Base-by-base conservation (phyloP, 352 stramenopile genomes). In the Albugo candida region DNA sequence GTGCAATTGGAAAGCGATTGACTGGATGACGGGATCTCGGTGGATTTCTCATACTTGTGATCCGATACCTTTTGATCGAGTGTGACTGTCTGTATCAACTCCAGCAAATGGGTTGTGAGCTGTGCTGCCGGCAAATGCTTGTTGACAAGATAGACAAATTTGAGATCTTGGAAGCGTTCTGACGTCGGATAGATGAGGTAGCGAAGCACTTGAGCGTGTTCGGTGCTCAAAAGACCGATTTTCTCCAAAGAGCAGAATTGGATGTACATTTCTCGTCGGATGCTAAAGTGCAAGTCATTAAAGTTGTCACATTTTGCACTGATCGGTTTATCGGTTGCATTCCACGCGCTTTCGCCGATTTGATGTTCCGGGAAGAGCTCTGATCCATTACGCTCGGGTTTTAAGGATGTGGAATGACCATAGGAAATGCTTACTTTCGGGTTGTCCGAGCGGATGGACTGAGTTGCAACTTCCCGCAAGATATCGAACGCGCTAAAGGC, bases 121-220 rank as follows among this genome's bases (percentile, higher is more conserved):
- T 83, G 70, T 13, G 71, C 64, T 14, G 71, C 69, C 47, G 74
- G 63, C 37, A 81, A 52, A 38, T 87, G 72, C 47, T 85, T 86
- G 55, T 89, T 89, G n/a, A 89, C 74, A 13, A 87, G 53, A 57
- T 89, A 89, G 17, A 89, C 77, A 42, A 89, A 89, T 48, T 85
- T 85, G 53, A 89, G 68, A 53, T 89, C 77, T 64, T 86, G 73
- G 39, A 89, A 89, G 41, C 63, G 56, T 41, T 85, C 66, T 11
- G 77, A 86, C 27, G 77, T 86, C 53, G 77, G 77, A 47, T 85
- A 84, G 50, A 85, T 87, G 41, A 85, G 64, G 41, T 70, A 66
- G 13, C 74, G 72, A 45, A 89, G 56, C 49, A 83, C 40, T 54
- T 83, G 72, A 13, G 77, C 77, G 16, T 67, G 71, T 42, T 89